Evolutionary conservation across 768 basidiomycete species (phyloP).

Genomic region (Boletus reticuloceps): DNA sequence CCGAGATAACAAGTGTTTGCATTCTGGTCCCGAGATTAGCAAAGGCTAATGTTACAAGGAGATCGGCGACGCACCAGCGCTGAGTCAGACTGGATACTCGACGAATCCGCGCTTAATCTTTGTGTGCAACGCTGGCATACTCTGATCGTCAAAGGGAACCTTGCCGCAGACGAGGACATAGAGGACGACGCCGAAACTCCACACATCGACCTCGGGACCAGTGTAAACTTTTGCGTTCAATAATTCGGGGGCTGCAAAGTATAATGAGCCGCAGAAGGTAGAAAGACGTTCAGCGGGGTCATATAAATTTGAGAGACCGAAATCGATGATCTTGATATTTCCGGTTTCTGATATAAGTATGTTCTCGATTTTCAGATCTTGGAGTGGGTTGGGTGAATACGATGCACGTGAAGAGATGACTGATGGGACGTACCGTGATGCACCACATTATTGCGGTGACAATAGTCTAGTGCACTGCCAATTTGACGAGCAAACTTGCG

Average conservation of each 20-base stretch:
- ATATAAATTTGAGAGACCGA: slow-evolving; percentile 95
- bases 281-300: slow-evolving; percentile 78
- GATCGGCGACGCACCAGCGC: slow-evolving; percentile 60
- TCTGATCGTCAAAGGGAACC: slow-evolving; percentile 98
- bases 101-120: slow-evolving; percentile 98
- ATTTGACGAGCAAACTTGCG: slow-evolving; percentile 98
- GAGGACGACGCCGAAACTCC: slow-evolving; percentile 98
- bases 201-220: slow-evolving; percentile 97
- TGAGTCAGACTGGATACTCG: slow-evolving; percentile 97
- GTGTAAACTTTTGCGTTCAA: slow-evolving; percentile 96
- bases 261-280: slow-evolving; percentile 96
- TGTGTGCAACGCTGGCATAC: slow-evolving; percentile 97
- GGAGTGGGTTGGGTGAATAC: background rate
- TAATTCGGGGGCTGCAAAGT: slow-evolving; percentile 97
- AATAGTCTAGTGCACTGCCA: slow-evolving; percentile 93
- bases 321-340: slow-evolving; percentile 99
- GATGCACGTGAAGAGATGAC: background rate
- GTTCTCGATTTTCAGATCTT: slow-evolving; percentile 98
- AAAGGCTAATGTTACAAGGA: background rate
- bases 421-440: slow-evolving; percentile 66
- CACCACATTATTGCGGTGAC: slow-evolving; percentile 95
- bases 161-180: slow-evolving; percentile 98
- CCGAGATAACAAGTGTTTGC: slow-evolving; percentile 87
- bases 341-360: slow-evolving; percentile 98
- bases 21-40: slow-evolving; percentile 55